phyloP scores from a whole-genome alignment of 805 yeast species.

The Kodamaea jinghongensis region DNA sequence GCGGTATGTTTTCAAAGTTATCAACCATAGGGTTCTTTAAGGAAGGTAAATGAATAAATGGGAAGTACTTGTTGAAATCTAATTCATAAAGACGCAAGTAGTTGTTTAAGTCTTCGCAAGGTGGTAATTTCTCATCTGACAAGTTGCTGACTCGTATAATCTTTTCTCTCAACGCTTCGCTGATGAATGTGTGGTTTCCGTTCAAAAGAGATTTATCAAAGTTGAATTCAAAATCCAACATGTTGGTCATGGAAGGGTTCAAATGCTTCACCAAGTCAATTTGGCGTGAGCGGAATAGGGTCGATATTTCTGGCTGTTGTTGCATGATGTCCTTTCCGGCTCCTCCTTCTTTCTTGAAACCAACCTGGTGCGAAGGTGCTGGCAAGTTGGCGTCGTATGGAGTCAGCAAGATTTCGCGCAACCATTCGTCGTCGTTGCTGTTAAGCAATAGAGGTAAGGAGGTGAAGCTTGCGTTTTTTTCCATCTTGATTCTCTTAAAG shows the following conservation, averaged over 20 bases:
- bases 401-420: slow-evolving; percentile 65
- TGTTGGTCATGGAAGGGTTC: slow-evolving; percentile 9
- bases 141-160: slow-evolving; percentile 56
- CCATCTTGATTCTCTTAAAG: slow-evolving; percentile 8
- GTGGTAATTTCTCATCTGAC: slow-evolving; percentile 64
- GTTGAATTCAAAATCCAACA: slow-evolving; percentile 10
- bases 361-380: slow-evolving; percentile 53
- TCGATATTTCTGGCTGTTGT: slow-evolving; percentile 36
- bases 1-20: slow-evolving; percentile 53
- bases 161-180: slow-evolving; percentile 46
- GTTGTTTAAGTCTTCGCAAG: slow-evolving; percentile 69
- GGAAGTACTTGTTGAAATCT: slow-evolving; percentile 79
- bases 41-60: slow-evolving; percentile 76
- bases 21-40: slow-evolving; percentile 39
- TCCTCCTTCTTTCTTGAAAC: slow-evolving; percentile 37
- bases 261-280: slow-evolving; percentile 56
- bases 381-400: slow-evolving; percentile 62
- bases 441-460: slow-evolving; percentile 6
- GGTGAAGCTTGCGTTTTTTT: slow-evolving; percentile 8
- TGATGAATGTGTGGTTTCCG: slow-evolving; percentile 12
- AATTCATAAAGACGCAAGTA: slow-evolving; percentile 71
- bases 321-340: not conserved
- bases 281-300: slow-evolving; percentile 63
- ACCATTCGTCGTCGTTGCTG: slow-evolving; percentile 52
- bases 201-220: slow-evolving; percentile 8